These are phyloP conservation scores for Rhodocollybia butyracea DNA, from an alignment of 768 basidiomycete species.

Conservation along the genomic window DNA sequence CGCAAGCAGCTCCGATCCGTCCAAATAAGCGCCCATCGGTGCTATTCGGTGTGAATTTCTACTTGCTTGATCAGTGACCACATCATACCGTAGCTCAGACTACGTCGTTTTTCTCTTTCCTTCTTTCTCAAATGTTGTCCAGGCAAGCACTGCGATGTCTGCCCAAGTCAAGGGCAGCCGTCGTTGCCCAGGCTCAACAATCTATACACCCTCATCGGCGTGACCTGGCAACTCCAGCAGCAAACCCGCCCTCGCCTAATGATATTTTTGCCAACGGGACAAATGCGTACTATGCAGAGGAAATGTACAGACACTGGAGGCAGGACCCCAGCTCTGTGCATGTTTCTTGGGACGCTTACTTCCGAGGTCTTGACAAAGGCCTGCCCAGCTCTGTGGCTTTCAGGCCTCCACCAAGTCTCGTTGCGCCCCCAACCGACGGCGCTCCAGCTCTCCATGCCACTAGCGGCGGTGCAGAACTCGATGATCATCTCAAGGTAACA, in stretches of 20 bases:
- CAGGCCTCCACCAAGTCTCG: conserved; percentile 72
- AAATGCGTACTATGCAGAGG: conserved; percentile 93
- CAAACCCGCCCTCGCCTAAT: conserved; percentile 62
- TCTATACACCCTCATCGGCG: conserved; percentile 20
- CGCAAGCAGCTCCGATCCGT: too few relatives aligned
- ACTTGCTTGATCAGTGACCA: conserved; percentile 6
- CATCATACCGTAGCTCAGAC: conserved; percentile 6
- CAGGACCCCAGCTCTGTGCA: conserved; percentile 92
- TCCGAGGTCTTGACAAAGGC: conserved; percentile 89
- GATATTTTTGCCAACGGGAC: conserved; percentile 92
- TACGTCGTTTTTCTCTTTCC: background rate
- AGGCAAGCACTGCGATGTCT: conserved; percentile 10
- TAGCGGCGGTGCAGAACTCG: conserved; percentile 70
- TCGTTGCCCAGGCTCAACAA: background rate
- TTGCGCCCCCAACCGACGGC: conserved; percentile 73
- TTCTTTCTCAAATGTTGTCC: conserved; percentile 8
- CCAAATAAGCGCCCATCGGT: too few relatives aligned
- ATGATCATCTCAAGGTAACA: conserved; percentile 89
- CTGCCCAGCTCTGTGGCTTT: conserved; percentile 78
- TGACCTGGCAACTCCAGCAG: conserved; percentile 41
- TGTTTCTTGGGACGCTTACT: conserved; percentile 92
- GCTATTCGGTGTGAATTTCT: too few relatives aligned
- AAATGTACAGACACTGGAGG: conserved; percentile 93
- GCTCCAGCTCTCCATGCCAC: conserved; percentile 69
- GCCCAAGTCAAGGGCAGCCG: background rate